phyloP scores from a whole-genome alignment of 73 alveolate genomes.

The Paramecium octaurelia region DNA sequence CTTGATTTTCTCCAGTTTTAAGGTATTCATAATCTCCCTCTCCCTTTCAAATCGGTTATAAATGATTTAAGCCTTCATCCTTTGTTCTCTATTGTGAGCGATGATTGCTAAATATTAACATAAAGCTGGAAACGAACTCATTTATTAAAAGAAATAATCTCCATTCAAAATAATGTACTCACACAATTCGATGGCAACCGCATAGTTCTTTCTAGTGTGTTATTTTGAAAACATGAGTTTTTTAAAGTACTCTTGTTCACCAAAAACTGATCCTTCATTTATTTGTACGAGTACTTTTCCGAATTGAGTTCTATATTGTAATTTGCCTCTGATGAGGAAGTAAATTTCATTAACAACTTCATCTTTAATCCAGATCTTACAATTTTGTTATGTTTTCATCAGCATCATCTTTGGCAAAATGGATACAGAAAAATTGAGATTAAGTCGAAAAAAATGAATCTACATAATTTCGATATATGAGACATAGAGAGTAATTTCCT shows the following conservation, averaged over 20 bases:
- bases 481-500: neutral
- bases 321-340: neutral
- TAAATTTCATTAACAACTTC: conserved; percentile 5
- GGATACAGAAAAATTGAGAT: neutral
- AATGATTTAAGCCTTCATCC: neutral
- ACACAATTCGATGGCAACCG: neutral
- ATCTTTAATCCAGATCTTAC: conserved; percentile 8
- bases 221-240: neutral
- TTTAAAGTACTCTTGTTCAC: neutral
- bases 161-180: neutral
- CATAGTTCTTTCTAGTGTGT: conserved; percentile 7
- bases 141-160: neutral
- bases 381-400: neutral
- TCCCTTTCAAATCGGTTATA: neutral
- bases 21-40: neutral
- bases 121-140: neutral
- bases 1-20: neutral
- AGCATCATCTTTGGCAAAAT: neutral
- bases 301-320: neutral
- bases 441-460: neutral
- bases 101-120: neutral
- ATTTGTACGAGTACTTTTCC: neutral
- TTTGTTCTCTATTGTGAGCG: neutral
- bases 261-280: neutral
- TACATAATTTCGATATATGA: neutral